A percentile compares a stretch with the other conserved stretches of the same genome.
Evolutionary conservation across 805 yeast species (phyloP).

Genomic region (Vanderwaltozyma yarrowii): DNA sequence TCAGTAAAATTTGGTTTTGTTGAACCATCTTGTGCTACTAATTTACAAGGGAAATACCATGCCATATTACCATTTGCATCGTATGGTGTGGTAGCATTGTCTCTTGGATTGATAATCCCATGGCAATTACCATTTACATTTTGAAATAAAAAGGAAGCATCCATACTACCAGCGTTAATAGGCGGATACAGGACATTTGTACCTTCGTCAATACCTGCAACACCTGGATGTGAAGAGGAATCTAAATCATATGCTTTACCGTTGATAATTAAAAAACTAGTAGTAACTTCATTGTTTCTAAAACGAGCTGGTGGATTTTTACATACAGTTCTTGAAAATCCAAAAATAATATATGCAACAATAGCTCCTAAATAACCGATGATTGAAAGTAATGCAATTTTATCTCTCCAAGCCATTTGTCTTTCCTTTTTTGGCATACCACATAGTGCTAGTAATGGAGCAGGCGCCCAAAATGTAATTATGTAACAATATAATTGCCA

Average conservation of each 20-base stretch:
- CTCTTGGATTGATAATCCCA: conserved; percentile 61
- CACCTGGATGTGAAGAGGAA: conserved; percentile 67
- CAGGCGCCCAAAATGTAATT: conserved; percentile 90
- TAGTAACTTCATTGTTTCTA: conserved; percentile 45
- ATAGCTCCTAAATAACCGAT: conserved; percentile 64
- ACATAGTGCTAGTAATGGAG: conserved; percentile 42
- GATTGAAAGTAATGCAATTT: conserved; percentile 71
- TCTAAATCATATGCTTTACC: conserved; percentile 73
- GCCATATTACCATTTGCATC: conserved; percentile 55
- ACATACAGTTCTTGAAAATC: conserved; percentile 81
- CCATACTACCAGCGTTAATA: conserved; percentile 75
- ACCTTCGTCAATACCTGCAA: conserved; percentile 63
- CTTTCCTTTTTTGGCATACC: conserved; percentile 75
- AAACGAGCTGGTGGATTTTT: conserved; percentile 36
- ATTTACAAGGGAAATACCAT: conserved; percentile 94
- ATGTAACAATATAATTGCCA: conserved; percentile 78
- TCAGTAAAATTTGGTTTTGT: conserved; percentile 49
- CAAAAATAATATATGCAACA: conserved; percentile 83
- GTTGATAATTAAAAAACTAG: conserved; percentile 54
- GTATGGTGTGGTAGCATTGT: conserved; percentile 60
- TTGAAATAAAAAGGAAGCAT: conserved; percentile 77
- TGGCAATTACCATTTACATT: conserved; percentile 88
- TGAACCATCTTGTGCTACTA: conserved; percentile 62
- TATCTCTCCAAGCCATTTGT: conserved; percentile 96
- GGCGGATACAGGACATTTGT: conserved; percentile 79